Evolutionary conservation across 768 basidiomycete genomes (phyloP).

Genomic region (Exsudoporus frostii): DNA sequence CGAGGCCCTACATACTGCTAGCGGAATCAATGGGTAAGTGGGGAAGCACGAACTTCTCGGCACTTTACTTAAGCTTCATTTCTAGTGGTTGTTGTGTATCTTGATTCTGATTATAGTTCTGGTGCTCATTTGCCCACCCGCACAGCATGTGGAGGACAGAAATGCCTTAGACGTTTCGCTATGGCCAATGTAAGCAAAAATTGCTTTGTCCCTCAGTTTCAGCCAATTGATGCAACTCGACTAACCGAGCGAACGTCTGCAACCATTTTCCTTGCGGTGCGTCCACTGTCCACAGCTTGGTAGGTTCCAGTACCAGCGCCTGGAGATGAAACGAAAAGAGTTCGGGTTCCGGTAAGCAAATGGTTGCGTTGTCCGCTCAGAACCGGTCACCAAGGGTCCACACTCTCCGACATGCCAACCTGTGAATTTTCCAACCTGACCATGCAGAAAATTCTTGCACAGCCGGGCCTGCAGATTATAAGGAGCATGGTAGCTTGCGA

Average conservation of each 20-base stretch:
- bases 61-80: no score
- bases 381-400: constrained; percentile 2
- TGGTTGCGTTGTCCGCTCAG: background rate
- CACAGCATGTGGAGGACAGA: background rate
- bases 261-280: background rate
- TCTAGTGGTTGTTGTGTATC: background rate
- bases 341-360: background rate
- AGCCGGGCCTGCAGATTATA: constrained; percentile 16
- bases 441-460: constrained; percentile 7
- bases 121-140: background rate
- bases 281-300: constrained; percentile 23
- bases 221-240: background rate
- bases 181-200: background rate
- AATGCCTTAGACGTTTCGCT: background rate
- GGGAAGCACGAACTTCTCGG: background rate
- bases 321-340: background rate
- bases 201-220: background rate
- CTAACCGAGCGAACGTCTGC: background rate
- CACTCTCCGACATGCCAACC: constrained; percentile 18
- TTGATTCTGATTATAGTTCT: background rate
- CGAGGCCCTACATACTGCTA: background rate
- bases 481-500: background rate
- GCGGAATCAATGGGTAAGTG: background rate
- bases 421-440: constrained; percentile 14
- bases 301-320: constrained; percentile 12